Conservation (phyloP, 75 land plant genomes). For the Larix kaempferi region DNA sequence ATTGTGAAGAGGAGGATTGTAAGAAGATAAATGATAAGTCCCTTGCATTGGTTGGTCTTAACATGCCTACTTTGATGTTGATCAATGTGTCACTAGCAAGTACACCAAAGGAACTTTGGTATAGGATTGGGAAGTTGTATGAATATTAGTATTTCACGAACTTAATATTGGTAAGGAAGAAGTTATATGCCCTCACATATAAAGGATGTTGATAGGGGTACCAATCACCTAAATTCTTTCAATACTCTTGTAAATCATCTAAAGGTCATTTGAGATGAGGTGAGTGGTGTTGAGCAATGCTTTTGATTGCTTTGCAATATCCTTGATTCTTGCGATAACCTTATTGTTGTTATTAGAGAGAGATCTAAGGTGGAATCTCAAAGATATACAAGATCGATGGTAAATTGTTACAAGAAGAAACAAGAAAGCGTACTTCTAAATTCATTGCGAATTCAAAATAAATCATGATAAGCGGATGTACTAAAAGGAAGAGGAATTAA, state of each 20-base stretch:
- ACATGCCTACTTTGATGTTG: no score
- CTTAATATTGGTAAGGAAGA: background rate
- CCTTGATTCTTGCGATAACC: background rate
- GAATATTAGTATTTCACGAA: background rate
- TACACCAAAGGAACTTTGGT: background rate
- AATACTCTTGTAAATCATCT: background rate
- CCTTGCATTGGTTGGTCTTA: no score
- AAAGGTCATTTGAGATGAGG: background rate
- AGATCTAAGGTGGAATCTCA: background rate
- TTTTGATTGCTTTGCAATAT: background rate
- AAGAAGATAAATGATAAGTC: no score
- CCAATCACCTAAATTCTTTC: background rate
- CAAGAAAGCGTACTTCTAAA: background rate
- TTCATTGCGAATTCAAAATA: background rate
- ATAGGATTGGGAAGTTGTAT: background rate
- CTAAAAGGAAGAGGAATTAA: background rate
- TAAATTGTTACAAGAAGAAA: background rate
- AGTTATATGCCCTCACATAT: no score
- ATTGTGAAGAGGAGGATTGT: no score
- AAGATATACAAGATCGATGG: background rate
- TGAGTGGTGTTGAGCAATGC: background rate
- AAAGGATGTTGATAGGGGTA: no score
- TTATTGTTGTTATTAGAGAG: background rate
- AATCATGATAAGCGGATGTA: background rate
- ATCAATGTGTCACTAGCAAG: background rate